phyloP scores from a whole-genome alignment of 495 filamentous ascomycete genomes.

The Aspergillus homomorphus region DNA sequence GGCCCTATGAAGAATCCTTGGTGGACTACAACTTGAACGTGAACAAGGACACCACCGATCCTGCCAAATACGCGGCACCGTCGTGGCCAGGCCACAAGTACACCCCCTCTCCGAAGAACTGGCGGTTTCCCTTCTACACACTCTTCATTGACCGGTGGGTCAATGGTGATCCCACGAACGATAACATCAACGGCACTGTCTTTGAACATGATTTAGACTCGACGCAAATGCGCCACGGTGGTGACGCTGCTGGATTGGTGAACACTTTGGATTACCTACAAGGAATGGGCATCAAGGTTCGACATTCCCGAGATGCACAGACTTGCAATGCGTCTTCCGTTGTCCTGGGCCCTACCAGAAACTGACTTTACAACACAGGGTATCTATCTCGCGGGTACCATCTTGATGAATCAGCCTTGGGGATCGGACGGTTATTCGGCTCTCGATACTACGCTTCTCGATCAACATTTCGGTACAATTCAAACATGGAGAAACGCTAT shows the following conservation, averaged over 20 bases:
- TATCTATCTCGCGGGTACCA: constrained; percentile 66
- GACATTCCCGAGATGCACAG: constrained; percentile 3
- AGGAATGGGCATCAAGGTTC: constrained; percentile 70
- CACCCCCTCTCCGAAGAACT: constrained; percentile 58
- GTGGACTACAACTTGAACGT: constrained; percentile 60
- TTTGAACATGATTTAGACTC: constrained; percentile 68
- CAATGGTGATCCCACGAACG: constrained; percentile 70
- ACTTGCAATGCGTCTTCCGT: neutral
- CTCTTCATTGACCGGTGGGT: constrained; percentile 68
- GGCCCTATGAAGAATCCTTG: constrained; percentile 54
- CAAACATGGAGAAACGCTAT: constrained; percentile 62
- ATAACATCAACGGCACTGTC: constrained; percentile 64
- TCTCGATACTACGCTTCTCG: constrained; percentile 66
- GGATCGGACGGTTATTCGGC: constrained; percentile 65
- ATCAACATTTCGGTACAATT: constrained; percentile 66
- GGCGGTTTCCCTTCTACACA: constrained; percentile 72
- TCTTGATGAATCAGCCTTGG: constrained; percentile 73
- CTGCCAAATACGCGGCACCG: constrained; percentile 58
- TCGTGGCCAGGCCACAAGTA: constrained; percentile 56
- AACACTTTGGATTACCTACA: constrained; percentile 71
- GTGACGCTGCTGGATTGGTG: constrained; percentile 61
- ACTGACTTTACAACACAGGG: constrained; percentile 37
- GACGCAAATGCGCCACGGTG: constrained; percentile 73
- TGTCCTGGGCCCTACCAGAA: neutral
- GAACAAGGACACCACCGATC: constrained; percentile 54